Base-by-base conservation (phyloP, 306 rosid genomes). In the Mimosa bimucronata region DNA sequence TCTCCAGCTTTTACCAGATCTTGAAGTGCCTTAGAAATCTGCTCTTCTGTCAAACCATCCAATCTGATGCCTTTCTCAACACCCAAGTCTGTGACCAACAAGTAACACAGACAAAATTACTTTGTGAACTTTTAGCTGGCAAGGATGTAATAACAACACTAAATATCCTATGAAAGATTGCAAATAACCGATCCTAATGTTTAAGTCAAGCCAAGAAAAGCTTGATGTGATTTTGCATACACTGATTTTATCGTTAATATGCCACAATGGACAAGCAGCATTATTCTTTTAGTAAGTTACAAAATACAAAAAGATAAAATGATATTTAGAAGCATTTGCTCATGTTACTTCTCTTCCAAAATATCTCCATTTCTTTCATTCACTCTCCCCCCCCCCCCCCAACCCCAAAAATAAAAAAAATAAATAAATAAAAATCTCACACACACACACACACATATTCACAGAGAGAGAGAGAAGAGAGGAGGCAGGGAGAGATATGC, bases 41-140 rank as follows among this genome's bases (percentile, higher is more conserved):
- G 97, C 25, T 83, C 80, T 86, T 96, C 99, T 3, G 90, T 75
- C 83, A 93, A 82, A 57, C 98, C 99, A 81, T 93, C 99, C 81
- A 95, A 79, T 71, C 83, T 91, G 81, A 94, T 84, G 75, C 91
- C 92, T 84, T 88, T 93, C 84, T 93, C 97, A 61, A 93, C 91
- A 8, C 99, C 99, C 88, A 89, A 66, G 81, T 93, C 99, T 96
- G 74, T 21, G 45, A 41, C 23, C 70, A n/a, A 70, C 85, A 23
- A 84, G 73, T 64, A 82, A 68, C 34, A 53, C 62, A 61, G 40
- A 76, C 44, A 30, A 79, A 77, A 77, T 68, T 53, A 75, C 66
- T 66, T 34, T 16, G 18, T 16, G 37, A 52, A 64, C 58, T 68
- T 77, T 42, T 15, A 61, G 38, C 44, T 68, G 77, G 52, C 28